These are phyloP conservation scores for Ganoderma resinaceum DNA, from an alignment of 1,284 basidiomycete genomes.

Conservation along the genomic window DNA sequence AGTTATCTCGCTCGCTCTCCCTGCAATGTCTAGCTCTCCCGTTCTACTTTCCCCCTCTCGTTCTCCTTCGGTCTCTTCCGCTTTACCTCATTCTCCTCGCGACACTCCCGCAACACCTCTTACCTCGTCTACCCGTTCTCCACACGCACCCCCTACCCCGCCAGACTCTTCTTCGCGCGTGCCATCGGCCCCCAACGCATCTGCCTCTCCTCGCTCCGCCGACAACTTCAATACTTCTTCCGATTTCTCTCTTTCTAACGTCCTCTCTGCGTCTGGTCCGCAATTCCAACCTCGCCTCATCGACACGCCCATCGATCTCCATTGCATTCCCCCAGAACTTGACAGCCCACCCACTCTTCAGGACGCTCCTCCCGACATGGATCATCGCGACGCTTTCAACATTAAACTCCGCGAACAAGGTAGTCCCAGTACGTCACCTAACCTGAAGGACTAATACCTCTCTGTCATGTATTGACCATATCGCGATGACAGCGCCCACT, in stretches of 20 bases:
- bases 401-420: conserved; percentile 12
- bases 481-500: conserved; percentile 19
- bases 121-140: conserved; percentile 3
- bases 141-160: conserved; percentile 28
- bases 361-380: background rate
- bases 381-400: background rate
- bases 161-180: conserved; percentile 28
- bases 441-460: background rate
- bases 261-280: conserved; percentile 24
- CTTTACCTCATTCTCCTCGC: conserved; percentile 25
- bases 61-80: conserved; percentile 26
- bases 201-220: conserved; percentile 15
- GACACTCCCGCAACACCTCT: conserved; percentile 29
- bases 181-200: background rate
- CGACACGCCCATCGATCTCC: conserved; percentile 34
- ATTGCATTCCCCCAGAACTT: conserved; percentile 24
- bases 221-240: conserved; percentile 16
- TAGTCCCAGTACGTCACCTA: conserved; percentile 24
- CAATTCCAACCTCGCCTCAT: conserved; percentile 30
- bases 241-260: conserved; percentile 21
- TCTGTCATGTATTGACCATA: background rate
- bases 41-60: conserved; percentile 24
- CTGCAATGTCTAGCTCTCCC: conserved; percentile 29
- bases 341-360: conserved; percentile 13
- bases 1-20: conserved; percentile 4